Evolutionary conservation across 2,329 filamentous ascomycete genomes (phyloP).

Genomic region (Verticillium dahliae): DNA sequence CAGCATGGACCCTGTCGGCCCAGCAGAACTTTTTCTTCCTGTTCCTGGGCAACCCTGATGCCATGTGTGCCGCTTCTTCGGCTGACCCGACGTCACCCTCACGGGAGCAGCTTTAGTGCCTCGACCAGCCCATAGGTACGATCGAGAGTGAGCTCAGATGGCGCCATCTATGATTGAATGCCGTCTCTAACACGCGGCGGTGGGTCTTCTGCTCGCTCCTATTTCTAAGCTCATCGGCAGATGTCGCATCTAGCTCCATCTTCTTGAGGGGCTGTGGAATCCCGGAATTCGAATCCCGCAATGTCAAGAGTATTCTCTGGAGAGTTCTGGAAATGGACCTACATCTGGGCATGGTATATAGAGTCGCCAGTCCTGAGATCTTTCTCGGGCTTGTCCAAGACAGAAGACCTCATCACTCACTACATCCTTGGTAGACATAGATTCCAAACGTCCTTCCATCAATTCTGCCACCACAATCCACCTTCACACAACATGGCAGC

Average conservation of each 20-base stretch:
- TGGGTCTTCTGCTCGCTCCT: neutral
- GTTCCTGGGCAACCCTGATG: neutral
- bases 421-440: too few species aligned
- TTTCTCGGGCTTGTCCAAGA: neutral
- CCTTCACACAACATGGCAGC: constrained; percentile 5
- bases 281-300: neutral
- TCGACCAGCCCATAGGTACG: neutral
- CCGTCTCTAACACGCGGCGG: neutral
- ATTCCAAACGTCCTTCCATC: neutral
- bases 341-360: neutral
- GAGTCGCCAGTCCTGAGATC: neutral
- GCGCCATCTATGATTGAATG: neutral
- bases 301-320: neutral
- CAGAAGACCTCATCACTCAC: too few species aligned
- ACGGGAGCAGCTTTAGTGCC: neutral
- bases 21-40: neutral
- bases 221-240: neutral
- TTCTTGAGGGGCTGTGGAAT: neutral
- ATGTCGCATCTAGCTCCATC: neutral
- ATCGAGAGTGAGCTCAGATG: neutral
- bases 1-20: neutral
- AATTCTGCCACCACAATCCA: neutral
- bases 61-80: too few species aligned
- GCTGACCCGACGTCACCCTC: neutral
- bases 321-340: neutral